Conservation (phyloP, 192 early-diverging fungal species). For the Coemansia sp. region DNA sequence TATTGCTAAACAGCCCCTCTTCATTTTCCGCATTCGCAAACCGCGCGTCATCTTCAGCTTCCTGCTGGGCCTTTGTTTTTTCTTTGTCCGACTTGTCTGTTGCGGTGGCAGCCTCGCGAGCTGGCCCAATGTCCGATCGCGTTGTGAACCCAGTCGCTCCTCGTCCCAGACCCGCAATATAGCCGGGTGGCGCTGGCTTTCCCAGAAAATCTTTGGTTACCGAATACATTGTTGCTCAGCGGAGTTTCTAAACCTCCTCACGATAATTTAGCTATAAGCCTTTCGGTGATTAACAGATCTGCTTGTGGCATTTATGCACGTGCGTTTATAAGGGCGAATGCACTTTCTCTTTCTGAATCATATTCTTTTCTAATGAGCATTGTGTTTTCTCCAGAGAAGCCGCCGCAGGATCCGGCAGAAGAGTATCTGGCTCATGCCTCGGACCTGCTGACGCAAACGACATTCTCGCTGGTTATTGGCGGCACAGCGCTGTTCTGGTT, state of each 20-base stretch:
- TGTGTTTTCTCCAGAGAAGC: not conserved
- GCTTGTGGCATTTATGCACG: too few relatives aligned
- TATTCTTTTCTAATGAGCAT: constrained; percentile 4
- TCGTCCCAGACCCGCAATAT: constrained; percentile 95
- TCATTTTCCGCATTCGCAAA: constrained; percentile 95
- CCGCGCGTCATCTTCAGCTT: constrained; percentile 10
- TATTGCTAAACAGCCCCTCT: constrained; percentile 79
- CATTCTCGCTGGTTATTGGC: constrained; percentile 38
- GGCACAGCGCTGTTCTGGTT: constrained; percentile 43
- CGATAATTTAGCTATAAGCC: not conserved
- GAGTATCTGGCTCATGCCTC: constrained; percentile 49
- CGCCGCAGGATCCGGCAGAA: constrained; percentile 18
- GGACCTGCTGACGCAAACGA: constrained; percentile 52
- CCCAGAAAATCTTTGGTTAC: constrained; percentile 84
- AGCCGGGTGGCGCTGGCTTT: constrained; percentile 90
- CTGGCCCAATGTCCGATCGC: constrained; percentile 95
- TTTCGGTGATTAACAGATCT: not conserved
- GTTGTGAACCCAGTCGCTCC: constrained; percentile 98
- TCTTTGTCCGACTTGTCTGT: constrained; percentile 4
- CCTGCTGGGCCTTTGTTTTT: not conserved
- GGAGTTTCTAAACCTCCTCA: too few relatives aligned
- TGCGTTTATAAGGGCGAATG: not conserved
- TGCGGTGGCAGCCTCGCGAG: constrained; percentile 64
- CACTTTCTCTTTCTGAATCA: not conserved
- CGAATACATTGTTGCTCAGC: constrained; percentile 22